phyloP scores from a whole-genome alignment of 2,329 filamentous ascomycete species.

The Xylaria polymorpha region DNA sequence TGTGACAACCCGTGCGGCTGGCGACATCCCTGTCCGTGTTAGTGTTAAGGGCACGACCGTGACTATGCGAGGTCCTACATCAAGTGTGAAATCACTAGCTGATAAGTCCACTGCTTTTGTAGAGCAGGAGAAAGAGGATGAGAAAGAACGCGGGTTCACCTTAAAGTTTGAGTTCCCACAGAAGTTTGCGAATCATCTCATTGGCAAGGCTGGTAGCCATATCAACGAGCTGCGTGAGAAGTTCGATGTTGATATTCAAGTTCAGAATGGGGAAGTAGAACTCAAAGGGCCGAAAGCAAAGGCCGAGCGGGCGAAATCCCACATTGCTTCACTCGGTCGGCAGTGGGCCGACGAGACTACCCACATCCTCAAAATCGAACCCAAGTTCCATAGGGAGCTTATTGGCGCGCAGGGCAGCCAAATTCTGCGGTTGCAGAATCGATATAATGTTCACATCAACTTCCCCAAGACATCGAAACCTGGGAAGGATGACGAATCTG shows the following conservation, averaged over 20 bases:
- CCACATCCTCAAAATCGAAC: slow-evolving; percentile 87
- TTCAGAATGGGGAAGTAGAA: slow-evolving; percentile 93
- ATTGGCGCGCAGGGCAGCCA: slow-evolving; percentile 89
- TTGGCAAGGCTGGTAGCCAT: slow-evolving; percentile 75
- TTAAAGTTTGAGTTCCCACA: slow-evolving; percentile 92
- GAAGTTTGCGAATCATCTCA: slow-evolving; percentile 89
- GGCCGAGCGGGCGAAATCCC: slow-evolving; percentile 84
- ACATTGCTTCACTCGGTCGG: slow-evolving; percentile 82
- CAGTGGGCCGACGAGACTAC: slow-evolving; percentile 92
- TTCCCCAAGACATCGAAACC: slow-evolving; percentile 80
- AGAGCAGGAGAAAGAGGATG: slow-evolving; percentile 88
- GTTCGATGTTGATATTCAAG: slow-evolving; percentile 81
- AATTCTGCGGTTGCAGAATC: slow-evolving; percentile 90
- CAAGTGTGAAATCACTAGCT: slow-evolving; percentile 76
- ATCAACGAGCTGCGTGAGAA: slow-evolving; percentile 74
- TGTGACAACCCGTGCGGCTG: slow-evolving; percentile 58
- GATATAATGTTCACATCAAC: slow-evolving; percentile 91
- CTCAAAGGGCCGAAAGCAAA: slow-evolving; percentile 96
- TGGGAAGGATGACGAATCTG: slow-evolving; percentile 75
- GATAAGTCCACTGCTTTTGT: slow-evolving; percentile 82
- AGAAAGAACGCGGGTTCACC: slow-evolving; percentile 91
- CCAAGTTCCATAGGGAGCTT: slow-evolving; percentile 92
- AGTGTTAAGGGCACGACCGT: slow-evolving; percentile 70
- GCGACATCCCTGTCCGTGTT: slow-evolving; percentile 71
- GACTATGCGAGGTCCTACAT: slow-evolving; percentile 80